Evolutionary conservation across 2,329 filamentous ascomycete species (phyloP).

Genomic region (Penicillium sp.): DNA sequence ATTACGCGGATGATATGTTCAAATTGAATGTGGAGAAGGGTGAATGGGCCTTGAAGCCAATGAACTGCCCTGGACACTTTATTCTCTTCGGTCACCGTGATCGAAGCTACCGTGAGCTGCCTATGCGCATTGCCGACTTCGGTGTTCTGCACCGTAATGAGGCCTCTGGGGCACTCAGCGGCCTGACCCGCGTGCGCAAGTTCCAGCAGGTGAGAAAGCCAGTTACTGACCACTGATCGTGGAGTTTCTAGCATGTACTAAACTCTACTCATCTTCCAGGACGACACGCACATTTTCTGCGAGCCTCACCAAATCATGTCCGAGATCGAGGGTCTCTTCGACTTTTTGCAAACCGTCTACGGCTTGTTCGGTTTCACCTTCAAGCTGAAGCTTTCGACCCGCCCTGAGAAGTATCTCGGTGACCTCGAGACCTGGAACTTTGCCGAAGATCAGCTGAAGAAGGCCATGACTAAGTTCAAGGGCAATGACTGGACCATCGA

Average conservation of each 20-base stretch:
- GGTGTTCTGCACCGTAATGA: conserved; percentile 94
- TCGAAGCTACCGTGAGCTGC: conserved; percentile 82
- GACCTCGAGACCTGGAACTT: conserved; percentile 81
- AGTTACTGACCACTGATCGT: neutral
- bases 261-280: conserved; percentile 49
- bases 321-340: conserved; percentile 78
- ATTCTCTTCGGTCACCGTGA: conserved; percentile 78
- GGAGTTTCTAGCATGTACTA: neutral
- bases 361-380: conserved; percentile 83
- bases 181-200: conserved; percentile 82
- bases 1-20: conserved; percentile 95
- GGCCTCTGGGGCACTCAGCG: conserved; percentile 82
- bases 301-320: conserved; percentile 65
- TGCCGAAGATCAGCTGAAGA: conserved; percentile 73
- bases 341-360: conserved; percentile 76
- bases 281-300: conserved; percentile 96
- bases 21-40: conserved; percentile 77
- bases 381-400: conserved; percentile 90
- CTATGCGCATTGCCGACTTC: conserved; percentile 90
- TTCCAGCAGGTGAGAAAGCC: conserved; percentile 53
- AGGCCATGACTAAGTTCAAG: conserved; percentile 73
- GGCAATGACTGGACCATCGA: conserved; percentile 79
- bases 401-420: conserved; percentile 82
- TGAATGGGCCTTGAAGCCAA: conserved; percentile 81
- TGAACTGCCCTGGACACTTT: conserved; percentile 97